Percentiles rank a stretch among this genome's conserved stretches.
These are phyloP conservation scores for Plenodomus lindquistii DNA, from an alignment of 2,329 filamentous ascomycete genomes.

Conservation along the genomic window DNA sequence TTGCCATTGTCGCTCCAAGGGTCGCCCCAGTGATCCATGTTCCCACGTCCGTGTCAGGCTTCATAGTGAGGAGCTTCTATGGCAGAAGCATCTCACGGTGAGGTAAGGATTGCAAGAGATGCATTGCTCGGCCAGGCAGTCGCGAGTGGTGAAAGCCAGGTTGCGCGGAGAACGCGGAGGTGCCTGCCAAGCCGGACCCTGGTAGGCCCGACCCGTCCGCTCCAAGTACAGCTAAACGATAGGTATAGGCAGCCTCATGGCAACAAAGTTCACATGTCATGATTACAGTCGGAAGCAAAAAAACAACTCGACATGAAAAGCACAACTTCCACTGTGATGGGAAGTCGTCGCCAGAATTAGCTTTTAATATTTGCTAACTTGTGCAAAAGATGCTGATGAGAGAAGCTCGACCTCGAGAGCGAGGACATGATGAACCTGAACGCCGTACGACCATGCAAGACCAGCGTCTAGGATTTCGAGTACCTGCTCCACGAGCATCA, in stretches of 20 bases:
- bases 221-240: no score
- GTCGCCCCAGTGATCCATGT: slow-evolving; percentile 49
- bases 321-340: background rate
- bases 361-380: slow-evolving; percentile 5
- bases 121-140: background rate
- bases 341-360: background rate
- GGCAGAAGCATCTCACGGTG: slow-evolving; percentile 33
- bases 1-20: slow-evolving; percentile 46
- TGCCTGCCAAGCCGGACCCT: slow-evolving; percentile 16
- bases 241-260: no score
- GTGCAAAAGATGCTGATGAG: slow-evolving; percentile 23
- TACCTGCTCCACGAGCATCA: slow-evolving; percentile 2
- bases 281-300: background rate
- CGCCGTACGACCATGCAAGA: slow-evolving; percentile 27
- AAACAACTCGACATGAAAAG: background rate
- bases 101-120: background rate
- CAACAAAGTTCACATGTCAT: background rate
- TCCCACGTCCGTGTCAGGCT: slow-evolving; percentile 32
- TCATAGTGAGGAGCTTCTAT: slow-evolving; percentile 41
- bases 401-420: slow-evolving; percentile 5
- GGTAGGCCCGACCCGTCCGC: background rate
- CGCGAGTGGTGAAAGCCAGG: slow-evolving; percentile 6
- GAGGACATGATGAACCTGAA: slow-evolving; percentile 10
- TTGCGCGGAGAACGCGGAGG: slow-evolving; percentile 8
- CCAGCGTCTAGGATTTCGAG: background rate